These are phyloP conservation scores for Alternaria incomplexa DNA, from an alignment of 2,329 filamentous ascomycete species.

Conservation along the genomic window DNA sequence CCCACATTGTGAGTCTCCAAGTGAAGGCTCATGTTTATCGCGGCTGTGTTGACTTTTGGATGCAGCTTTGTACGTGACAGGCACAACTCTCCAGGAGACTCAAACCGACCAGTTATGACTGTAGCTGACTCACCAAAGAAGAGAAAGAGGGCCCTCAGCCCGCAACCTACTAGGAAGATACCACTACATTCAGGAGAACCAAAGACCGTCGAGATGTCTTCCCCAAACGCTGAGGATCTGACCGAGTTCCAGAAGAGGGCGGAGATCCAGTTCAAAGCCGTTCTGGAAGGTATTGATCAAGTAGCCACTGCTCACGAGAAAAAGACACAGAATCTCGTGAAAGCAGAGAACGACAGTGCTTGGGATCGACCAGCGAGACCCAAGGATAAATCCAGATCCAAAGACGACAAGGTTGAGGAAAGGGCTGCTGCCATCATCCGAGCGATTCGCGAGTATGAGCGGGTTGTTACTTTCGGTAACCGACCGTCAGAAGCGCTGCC, in stretches of 20 bases:
- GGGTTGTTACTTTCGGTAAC: conserved; percentile 51
- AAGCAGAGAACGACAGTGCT: conserved; percentile 33
- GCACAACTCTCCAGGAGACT: conserved; percentile 27
- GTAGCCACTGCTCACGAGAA: conserved; percentile 23
- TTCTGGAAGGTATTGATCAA: neutral
- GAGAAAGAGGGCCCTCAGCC: conserved; percentile 38
- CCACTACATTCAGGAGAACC: conserved; percentile 17
- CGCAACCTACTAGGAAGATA: conserved; percentile 16
- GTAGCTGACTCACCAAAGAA: conserved; percentile 43
- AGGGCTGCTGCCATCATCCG: conserved; percentile 45
- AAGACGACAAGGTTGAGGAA: conserved; percentile 32
- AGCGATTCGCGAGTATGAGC: conserved; percentile 52
- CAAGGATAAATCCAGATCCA: conserved; percentile 3
- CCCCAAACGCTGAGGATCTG: neutral
- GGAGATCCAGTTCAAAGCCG: neutral
- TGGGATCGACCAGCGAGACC: conserved; percentile 48
- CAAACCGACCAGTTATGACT: conserved; percentile 33
- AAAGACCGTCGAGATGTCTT: conserved; percentile 6
- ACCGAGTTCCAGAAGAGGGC: neutral
- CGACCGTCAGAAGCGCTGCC: conserved; percentile 51
- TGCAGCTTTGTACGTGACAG: conserved; percentile 43
- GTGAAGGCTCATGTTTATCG: neutral
- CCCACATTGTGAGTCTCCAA: conserved; percentile 34
- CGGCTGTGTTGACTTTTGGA: conserved; percentile 2
- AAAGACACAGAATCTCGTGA: conserved; percentile 34